Evolutionary conservation across 1,139 yeast species (phyloP).

Genomic region (Meyerozyma guilliermondii): DNA sequence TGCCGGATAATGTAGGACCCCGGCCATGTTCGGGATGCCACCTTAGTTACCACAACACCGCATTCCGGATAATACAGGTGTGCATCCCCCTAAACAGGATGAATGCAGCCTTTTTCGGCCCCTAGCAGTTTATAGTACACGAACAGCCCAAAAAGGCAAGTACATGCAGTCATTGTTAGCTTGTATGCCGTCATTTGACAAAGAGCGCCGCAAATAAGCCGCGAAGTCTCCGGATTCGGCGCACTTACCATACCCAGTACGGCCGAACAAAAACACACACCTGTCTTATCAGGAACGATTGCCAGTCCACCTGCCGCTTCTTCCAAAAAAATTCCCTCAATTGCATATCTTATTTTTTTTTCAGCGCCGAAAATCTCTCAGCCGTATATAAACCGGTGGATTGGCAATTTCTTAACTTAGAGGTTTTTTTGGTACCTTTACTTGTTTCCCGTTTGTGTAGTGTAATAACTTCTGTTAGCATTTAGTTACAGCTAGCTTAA

Average conservation of each 20-base stretch:
- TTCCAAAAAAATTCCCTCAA: conserved; percentile 2
- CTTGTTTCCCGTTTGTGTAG: conserved; percentile 2
- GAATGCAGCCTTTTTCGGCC: not conserved
- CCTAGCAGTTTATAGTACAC: not conserved
- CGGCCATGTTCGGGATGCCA: not conserved
- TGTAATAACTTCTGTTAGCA: conserved; percentile 3
- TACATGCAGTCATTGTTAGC: not conserved
- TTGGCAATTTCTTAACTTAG: not conserved
- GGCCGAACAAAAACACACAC: conserved; percentile 1
- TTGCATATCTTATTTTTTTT: not conserved
- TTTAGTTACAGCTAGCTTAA: conserved; percentile 6
- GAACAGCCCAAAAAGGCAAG: not conserved
- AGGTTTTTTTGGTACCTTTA: conserved; percentile 1
- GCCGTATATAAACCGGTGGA: conserved; percentile 1
- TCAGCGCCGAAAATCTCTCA: conserved; percentile 1
- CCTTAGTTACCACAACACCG: not conserved
- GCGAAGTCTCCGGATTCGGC: not conserved
- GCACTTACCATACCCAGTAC: not conserved
- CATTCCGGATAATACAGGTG: not conserved
- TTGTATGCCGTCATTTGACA: not conserved
- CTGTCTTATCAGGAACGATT: not conserved
- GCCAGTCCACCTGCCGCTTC: not conserved
- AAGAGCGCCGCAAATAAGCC: not conserved
- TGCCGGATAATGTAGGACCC: not conserved
- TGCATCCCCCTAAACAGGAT: not conserved